A percentile compares a stretch with the other conserved stretches of the same genome.
phyloP scores from a whole-genome alignment of 192 early-diverging fungal genomes.

The Coemansia sp. region DNA sequence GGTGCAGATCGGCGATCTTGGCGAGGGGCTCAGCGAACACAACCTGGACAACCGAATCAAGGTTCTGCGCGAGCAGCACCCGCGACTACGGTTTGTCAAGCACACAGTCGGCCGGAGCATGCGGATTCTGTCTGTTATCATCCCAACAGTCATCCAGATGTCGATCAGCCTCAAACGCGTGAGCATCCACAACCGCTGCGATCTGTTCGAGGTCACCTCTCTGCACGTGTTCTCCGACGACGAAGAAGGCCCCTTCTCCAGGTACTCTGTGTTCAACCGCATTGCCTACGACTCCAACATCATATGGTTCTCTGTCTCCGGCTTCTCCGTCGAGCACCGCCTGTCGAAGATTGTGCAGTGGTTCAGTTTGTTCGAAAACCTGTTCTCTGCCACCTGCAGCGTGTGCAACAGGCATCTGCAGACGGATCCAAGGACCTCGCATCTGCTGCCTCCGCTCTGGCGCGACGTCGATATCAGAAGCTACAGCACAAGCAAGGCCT shows the following conservation, averaged over 20 bases:
- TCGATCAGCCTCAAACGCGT: constrained; percentile 39
- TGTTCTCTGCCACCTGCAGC: constrained; percentile 51
- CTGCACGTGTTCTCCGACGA: constrained; percentile 39
- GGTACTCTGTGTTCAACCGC: constrained; percentile 44
- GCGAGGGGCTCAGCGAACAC: constrained; percentile 29
- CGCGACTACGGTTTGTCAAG: constrained; percentile 22
- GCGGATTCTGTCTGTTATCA: constrained; percentile 36
- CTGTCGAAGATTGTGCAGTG: constrained; percentile 48
- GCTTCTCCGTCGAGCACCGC: constrained; percentile 49
- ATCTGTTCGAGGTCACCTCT: constrained; percentile 33
- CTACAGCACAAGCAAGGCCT: constrained; percentile 34
- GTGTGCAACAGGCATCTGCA: constrained; percentile 45
- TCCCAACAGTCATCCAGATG: constrained; percentile 47
- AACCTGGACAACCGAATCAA: constrained; percentile 32
- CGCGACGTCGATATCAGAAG: constrained; percentile 36
- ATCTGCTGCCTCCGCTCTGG: constrained; percentile 52
- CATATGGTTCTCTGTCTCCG: constrained; percentile 48
- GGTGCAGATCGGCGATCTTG: constrained; percentile 46
- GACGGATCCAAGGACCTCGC: constrained; percentile 50
- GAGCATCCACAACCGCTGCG: constrained; percentile 11
- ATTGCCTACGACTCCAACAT: constrained; percentile 48
- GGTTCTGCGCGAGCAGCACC: constrained; percentile 26
- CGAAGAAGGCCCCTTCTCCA: constrained; percentile 35
- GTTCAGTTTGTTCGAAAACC: constrained; percentile 45
- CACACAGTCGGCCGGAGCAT: constrained; percentile 30